Evolutionary conservation across 116 monocot genomes (phyloP), one percentile per base, ranked within the genome.

Genomic region (Papilionanthe hybrid): DNA sequence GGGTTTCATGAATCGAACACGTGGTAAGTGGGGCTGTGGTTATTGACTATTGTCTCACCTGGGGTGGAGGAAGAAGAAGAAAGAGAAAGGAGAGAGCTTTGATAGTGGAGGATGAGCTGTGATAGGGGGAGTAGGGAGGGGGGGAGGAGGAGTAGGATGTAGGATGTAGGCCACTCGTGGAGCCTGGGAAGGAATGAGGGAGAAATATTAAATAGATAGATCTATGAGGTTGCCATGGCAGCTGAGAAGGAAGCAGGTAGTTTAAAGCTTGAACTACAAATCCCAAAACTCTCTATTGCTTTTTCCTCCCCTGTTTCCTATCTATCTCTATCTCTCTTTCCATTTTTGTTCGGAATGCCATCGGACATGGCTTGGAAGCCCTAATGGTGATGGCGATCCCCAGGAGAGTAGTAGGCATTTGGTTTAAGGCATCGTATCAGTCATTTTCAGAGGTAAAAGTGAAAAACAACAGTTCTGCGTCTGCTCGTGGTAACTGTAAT

Each of bases 121-220:
- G n/a, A n/a, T n/a, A n/a, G n/a, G n/a, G n/a, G n/a, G n/a, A n/a
- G n/a, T n/a, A 43, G 78, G n/a, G 28, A 78, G 78, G 44, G 30
- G 79, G n/a, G n/a, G 15, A 49, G 49, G 20, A 69, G 15, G 11
- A 69, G 32, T n/a, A n/a, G n/a, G n/a, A n/a, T n/a, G n/a, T 69
- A 69, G 69, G 15, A 1, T 68, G 80, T 57, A 74, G 80, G 80
- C 80, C 80, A 80, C 80, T 74, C 80, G 80, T 80, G 80, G 80
- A 72, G 17, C 80, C 80, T 80, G 57, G 80, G 49, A 68, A 77
- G 56, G 56, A 75, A 75, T 75, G 81, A 81, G 55, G 76, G 9
- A 25, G 4, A 74, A 44, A 74, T 15, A 55, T 30, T 28, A 69
- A 69, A 60, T 60, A n/a, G n/a, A n/a, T n/a, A 60, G 63, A 63